Conservation (phyloP, 345 rosid genomes). For the Citrus mangshanensis region DNA sequence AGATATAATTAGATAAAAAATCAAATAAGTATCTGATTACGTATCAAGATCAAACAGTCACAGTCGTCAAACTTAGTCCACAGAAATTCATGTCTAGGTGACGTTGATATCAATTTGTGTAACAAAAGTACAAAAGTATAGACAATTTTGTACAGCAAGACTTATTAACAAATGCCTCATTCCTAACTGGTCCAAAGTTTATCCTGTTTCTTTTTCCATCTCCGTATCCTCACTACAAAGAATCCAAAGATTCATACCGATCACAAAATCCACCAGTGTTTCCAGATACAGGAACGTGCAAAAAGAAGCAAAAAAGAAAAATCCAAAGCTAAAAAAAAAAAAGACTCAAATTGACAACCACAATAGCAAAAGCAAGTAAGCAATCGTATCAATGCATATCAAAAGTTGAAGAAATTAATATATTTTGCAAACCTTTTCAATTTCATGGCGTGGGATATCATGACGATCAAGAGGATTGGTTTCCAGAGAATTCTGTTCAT, state of each 20-base stretch:
- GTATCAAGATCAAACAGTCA: not conserved
- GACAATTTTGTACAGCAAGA: not conserved
- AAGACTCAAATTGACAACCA: slow-evolving; percentile 13
- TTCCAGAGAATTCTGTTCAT: slow-evolving; percentile 56
- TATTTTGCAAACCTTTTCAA: slow-evolving; percentile 47
- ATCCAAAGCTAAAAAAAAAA: not conserved
- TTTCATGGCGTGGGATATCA: slow-evolving; percentile 77
- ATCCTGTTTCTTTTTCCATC: not conserved
- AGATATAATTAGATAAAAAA: not conserved
- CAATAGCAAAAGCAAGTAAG: not conserved
- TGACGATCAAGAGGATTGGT: slow-evolving; percentile 49
- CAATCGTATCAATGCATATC: not conserved
- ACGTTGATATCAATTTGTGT: slow-evolving; percentile 17
- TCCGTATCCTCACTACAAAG: not conserved
- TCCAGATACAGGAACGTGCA: not conserved
- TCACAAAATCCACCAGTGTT: slow-evolving; percentile 7
- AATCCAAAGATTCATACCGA: not conserved
- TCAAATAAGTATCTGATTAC: not conserved
- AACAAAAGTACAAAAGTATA: slow-evolving; percentile 18
- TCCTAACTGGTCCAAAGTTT: slow-evolving; percentile 5
- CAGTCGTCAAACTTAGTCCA: not conserved
- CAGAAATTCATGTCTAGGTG: not conserved
- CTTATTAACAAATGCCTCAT: slow-evolving; percentile 13
- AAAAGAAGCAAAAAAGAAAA: not conserved
- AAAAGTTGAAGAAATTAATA: not conserved